These are phyloP conservation scores for Melampsora larici-populina DNA, from an alignment of 1,284 basidiomycete species.

Conservation along the genomic window DNA sequence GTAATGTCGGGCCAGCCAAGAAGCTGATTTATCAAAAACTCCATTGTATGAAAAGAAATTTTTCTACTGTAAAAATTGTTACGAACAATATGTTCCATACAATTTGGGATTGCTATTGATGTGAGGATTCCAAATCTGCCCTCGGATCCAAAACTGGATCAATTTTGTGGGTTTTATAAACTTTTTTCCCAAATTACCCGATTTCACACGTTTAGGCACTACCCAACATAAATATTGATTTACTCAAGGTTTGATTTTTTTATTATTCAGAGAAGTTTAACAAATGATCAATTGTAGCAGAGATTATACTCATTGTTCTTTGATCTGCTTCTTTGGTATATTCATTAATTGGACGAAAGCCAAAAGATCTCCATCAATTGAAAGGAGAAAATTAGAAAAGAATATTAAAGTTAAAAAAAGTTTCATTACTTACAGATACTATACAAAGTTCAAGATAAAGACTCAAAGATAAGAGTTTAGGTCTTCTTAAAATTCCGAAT, in stretches of 20 bases:
- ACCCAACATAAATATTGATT: slow-evolving; percentile 73
- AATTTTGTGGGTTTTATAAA: too few relatives aligned
- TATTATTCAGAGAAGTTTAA: slow-evolving; percentile 62
- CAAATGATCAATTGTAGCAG: slow-evolving; percentile 70
- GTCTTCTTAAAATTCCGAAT: slow-evolving; percentile 73
- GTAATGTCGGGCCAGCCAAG: too few relatives aligned
- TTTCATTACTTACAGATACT: slow-evolving; percentile 58
- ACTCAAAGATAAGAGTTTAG: slow-evolving; percentile 79
- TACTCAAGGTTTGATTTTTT: slow-evolving; percentile 85
- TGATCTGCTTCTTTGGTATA: slow-evolving; percentile 81
- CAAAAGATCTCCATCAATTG: slow-evolving; percentile 66
- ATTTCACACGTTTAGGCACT: too few relatives aligned
- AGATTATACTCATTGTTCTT: slow-evolving; percentile 71
- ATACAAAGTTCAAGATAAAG: slow-evolving; percentile 90
- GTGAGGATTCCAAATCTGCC: too few relatives aligned
- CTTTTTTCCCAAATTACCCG: too few relatives aligned
- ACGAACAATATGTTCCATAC: too few relatives aligned
- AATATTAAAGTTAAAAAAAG: not conserved
- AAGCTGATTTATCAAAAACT: too few relatives aligned
- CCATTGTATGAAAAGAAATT: too few relatives aligned
- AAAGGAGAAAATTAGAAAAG: not conserved
- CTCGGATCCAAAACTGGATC: too few relatives aligned
- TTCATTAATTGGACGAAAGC: too few relatives aligned
- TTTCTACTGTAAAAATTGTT: too few relatives aligned
- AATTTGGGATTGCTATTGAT: too few relatives aligned